Percentiles rank a stretch among this genome's conserved stretches.
These are phyloP conservation scores for Candida sanyiensis DNA, from an alignment of 805 yeast genomes.

Conservation along the genomic window DNA sequence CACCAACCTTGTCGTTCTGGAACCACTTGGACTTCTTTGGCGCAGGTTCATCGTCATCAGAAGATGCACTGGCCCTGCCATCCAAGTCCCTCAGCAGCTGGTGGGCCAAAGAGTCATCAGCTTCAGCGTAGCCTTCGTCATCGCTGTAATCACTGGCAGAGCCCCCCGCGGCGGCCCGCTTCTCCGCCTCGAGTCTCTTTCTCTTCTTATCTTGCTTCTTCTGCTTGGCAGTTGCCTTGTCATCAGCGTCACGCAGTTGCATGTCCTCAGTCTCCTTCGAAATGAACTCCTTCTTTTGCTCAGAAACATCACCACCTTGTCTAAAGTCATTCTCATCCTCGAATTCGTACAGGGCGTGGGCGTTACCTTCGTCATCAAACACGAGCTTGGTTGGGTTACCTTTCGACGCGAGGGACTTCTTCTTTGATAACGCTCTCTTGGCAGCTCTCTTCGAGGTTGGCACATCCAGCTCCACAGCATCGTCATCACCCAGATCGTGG, in stretches of 20 bases:
- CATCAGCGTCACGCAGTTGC: slow-evolving; percentile 68
- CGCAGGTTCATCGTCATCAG: slow-evolving; percentile 26
- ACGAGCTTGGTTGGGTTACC: slow-evolving; percentile 72
- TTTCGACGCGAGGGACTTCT: slow-evolving; percentile 52
- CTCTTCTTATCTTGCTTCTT: slow-evolving; percentile 87
- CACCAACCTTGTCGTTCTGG: slow-evolving; percentile 30
- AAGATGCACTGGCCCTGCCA: slow-evolving; percentile 25
- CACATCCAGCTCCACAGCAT: slow-evolving; percentile 51
- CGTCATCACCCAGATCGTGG: slow-evolving; percentile 62
- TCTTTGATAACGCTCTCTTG: slow-evolving; percentile 84
- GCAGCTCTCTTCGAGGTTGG: slow-evolving; percentile 80
- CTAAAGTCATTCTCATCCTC: slow-evolving; percentile 85
- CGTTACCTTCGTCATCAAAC: slow-evolving; percentile 91
- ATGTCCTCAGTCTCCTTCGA: slow-evolving; percentile 60
- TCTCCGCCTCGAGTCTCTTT: slow-evolving; percentile 75
- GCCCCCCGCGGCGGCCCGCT: slow-evolving; percentile 30
- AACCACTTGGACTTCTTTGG: slow-evolving; percentile 33
- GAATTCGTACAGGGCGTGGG: slow-evolving; percentile 88
- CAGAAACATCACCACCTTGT: slow-evolving; percentile 58
- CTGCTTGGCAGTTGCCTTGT: slow-evolving; percentile 68
- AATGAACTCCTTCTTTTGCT: slow-evolving; percentile 65
- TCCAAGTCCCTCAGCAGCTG: slow-evolving; percentile 26
- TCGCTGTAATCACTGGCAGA: slow-evolving; percentile 22
- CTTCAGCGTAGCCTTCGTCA: slow-evolving; percentile 24
- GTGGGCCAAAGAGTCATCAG: slow-evolving; percentile 35